phyloP scores from a whole-genome alignment of 148 eudicot species.

The Talinum fruticosum region DNA sequence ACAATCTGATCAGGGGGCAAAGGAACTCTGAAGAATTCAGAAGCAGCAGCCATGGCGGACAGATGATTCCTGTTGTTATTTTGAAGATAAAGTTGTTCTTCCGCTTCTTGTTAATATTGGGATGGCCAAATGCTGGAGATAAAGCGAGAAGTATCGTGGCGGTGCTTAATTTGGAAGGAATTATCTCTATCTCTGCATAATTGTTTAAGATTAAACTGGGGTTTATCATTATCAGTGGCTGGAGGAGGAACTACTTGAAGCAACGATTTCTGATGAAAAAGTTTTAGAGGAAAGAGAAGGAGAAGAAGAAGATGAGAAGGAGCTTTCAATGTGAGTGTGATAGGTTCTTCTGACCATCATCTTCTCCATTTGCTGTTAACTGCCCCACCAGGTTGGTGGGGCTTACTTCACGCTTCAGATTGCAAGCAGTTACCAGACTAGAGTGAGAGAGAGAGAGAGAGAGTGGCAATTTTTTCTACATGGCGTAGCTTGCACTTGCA shows the following conservation, averaged over 20 bases:
- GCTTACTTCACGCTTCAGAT: slow-evolving; percentile 3
- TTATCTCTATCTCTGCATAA: not conserved
- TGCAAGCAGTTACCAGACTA: not conserved
- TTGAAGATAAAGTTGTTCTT: not conserved
- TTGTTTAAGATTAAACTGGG: not conserved
- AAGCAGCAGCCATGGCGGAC: slow-evolving; percentile 14
- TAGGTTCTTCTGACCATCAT: not conserved
- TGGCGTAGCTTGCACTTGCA: slow-evolving; percentile 34
- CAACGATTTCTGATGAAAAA: not conserved
- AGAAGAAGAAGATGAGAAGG: slow-evolving; percentile 19
- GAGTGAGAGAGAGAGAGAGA: not conserved
- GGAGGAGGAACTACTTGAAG: not conserved
- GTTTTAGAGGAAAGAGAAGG: not conserved
- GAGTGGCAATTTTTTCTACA: slow-evolving; percentile 1
- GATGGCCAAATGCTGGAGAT: not conserved
- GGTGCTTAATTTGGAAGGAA: slow-evolving; percentile 3
- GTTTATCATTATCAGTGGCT: not conserved
- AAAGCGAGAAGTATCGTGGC: not conserved
- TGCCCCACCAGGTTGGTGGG: slow-evolving; percentile 22
- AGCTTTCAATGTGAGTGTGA: slow-evolving; percentile 11
- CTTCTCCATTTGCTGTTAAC: slow-evolving; percentile 10
- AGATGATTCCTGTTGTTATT: not conserved
- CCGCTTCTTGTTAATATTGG: not conserved
- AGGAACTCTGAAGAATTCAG: not conserved
- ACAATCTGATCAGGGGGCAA: slow-evolving; percentile 7